Evolutionary conservation across 163 green algal genomes (phyloP), one percentile per base, ranked within the genome.

Genomic region (Scenedesmus sp.): DNA sequence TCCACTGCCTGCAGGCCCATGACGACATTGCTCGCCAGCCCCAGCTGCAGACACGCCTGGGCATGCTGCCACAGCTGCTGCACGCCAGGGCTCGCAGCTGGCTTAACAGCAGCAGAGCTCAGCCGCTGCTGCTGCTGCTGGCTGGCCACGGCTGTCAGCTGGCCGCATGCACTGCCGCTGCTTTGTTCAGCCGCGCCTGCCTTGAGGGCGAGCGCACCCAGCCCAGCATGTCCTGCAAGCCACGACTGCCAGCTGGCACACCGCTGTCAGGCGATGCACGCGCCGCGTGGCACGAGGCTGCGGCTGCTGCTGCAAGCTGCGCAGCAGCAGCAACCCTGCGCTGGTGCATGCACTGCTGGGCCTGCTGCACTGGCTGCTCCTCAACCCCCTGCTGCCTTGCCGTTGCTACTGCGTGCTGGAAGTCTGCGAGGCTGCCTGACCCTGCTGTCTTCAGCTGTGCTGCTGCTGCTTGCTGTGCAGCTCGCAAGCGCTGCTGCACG

Each of bases 401-500:
- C 15, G 20, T 2, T 26, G 43, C 44, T 12, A 76, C 5, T n/a
- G 85, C 46, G 0, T 40, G 33, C 65, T 83, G 72, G 2, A 85
- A 33, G 30, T 42, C n/a, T 1, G 1, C 6, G 1, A 90, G 30
- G 43, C 44, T 85, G 43, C 85, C 85, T 37, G 3, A 22, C 9
- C 4, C 44, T 65, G 85, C 85, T 40, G 46, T 30, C 18, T 76
- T 33, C 16, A 85, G 30, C 22, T 85, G 42, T 22, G 46, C 46
- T 37, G 37, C 15, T n/a, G 72, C 85, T 37, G 44, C 46, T 49
- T 49, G 6, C 26, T 84, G 35, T 6, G 18, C 22, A 1, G 3
- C 26, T n/a, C 42, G 70, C 70, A 90, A 5, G 18, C 59, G 72
- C 70, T 90, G 70, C 46, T 46, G 44, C 37, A 56, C 85, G 65